Base-by-base conservation (phyloP, 148 eudicot genomes). In the Agrostemma githago region DNA sequence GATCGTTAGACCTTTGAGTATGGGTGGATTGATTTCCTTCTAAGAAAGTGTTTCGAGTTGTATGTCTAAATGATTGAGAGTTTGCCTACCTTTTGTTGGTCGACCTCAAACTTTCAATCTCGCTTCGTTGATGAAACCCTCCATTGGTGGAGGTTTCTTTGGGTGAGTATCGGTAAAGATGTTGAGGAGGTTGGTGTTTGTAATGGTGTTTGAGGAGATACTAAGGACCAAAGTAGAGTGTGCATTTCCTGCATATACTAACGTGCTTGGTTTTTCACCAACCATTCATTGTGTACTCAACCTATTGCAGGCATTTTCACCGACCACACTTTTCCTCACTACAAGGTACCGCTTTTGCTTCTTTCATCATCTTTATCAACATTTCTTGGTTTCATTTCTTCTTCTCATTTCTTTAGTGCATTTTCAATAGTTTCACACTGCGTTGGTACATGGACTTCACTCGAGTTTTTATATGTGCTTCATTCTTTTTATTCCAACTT, bases 21-120 rank as follows among this genome's bases (percentile, higher is more conserved):
- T 89, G 10, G 93, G 88, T 63, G 88, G 74, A 39, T 38, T 73
- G 43, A 73, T 38, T 82, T 66, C 86, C 69, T 85, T 90, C 39
- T 71, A 61, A 1, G 89, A 84, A 53, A 89, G 74, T 59, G 87
- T 72, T 6, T 86, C 82, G 77, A 90, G 74, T 70, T 90, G 95
- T 60, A 86, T 80, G 66, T 90, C 95, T 51, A 90, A 77, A 62
- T 90, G 84, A 54, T 76, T 61, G 17, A 90, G 81, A 70, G 91
- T 90, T 80, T 85, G 83, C 63, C 91, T 88, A 77, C 95, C 82
- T 86, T 84, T 26, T 88, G 90, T 39, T 78, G 81, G 76, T 90
- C 92, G 0, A 88, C 75, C 76, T 86, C 87, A 62, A 79, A 90
- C 17, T 83, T 77, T 7, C 89, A 79, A 17, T 90, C 91, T 68